Conservation (phyloP, 2,329 filamentous ascomycete species). For the Fusarium illudens region DNA sequence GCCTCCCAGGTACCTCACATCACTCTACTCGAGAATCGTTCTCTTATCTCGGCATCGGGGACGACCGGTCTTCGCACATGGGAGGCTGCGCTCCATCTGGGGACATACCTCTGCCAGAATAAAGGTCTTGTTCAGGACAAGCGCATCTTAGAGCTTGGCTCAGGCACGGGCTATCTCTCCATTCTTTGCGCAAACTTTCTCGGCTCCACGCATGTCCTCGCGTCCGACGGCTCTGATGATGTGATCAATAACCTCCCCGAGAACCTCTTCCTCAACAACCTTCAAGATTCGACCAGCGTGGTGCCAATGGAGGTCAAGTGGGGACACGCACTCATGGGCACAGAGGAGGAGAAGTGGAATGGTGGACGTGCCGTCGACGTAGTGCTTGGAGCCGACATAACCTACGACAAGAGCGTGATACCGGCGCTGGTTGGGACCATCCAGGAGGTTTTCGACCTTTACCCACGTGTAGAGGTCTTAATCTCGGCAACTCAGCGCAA, state of each 20-base stretch:
- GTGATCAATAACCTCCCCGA: conserved; percentile 73
- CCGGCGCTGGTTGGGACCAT: conserved; percentile 72
- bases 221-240: conserved; percentile 78
- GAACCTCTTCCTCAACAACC: conserved; percentile 73
- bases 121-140: conserved; percentile 59
- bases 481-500: conserved; percentile 79
- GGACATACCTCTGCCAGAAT: conserved; percentile 69
- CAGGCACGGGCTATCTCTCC: conserved; percentile 79
- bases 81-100: conserved; percentile 81
- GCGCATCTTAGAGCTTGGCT: conserved; percentile 75
- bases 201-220: conserved; percentile 65
- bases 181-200: conserved; percentile 77
- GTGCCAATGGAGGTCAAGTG: conserved; percentile 67
- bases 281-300: conserved; percentile 60
- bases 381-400: conserved; percentile 80
- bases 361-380: conserved; percentile 63
- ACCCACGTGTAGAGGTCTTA: conserved; percentile 65
- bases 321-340: conserved; percentile 67
- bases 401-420: conserved; percentile 73
- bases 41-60: conserved; percentile 73
- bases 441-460: conserved; percentile 65
- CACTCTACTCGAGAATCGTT: conserved; percentile 73
- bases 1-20: conserved; percentile 47
- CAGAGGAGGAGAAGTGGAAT: conserved; percentile 64
- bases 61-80: conserved; percentile 83